Evolutionary conservation across 352 stramenopile genomes (phyloP), one percentile per base, ranked within the genome.

Genomic region (Phytophthora multivora): DNA sequence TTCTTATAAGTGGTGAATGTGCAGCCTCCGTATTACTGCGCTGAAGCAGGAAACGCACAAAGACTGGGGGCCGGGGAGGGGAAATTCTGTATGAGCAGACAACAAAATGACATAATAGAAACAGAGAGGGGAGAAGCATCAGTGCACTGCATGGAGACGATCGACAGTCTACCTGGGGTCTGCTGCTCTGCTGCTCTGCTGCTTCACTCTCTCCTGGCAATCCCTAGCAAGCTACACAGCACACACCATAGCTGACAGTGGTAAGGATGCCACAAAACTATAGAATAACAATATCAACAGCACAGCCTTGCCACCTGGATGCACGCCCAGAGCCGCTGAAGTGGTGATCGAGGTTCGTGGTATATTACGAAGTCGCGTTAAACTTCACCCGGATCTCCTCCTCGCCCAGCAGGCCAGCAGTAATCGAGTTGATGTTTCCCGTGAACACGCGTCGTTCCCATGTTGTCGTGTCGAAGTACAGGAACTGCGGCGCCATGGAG

Each of bases 351-450:
- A 63, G 48, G 36, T 56, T 40, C 63, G 64, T 71, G 53, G 59
- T 82, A 74, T 79, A 76, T 89, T 87, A 89, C 78, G 82, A 86
- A 41, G 78, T 69, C 42, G 75, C 69, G 56, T 86, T 89, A 83
- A 98, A 98, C 82, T 98, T 98, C 65, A 98, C 95, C 78, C 93
- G 89, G 60, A 98, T 95, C 51, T 98, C 90, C 53, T 98, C 93
- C 78, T 98, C 95, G 54, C 80, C 76, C 63, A 98, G 77, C 46
- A 98, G 90, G 2, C 93, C 93, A 49, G 72, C 73, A 55, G 84
- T 92, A 59, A 98, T 78, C 48, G 75, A 79, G 66, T 83, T 77
- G 58, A 96, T 95, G 68, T 95, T 98, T 21, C 91, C 91, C 59
- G 90, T 91, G 66, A 98, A 98, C 25, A 97, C 77, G 53, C 93